phyloP scores from a whole-genome alignment of 257 asterid species.

The Solanum paucissectum region DNA sequence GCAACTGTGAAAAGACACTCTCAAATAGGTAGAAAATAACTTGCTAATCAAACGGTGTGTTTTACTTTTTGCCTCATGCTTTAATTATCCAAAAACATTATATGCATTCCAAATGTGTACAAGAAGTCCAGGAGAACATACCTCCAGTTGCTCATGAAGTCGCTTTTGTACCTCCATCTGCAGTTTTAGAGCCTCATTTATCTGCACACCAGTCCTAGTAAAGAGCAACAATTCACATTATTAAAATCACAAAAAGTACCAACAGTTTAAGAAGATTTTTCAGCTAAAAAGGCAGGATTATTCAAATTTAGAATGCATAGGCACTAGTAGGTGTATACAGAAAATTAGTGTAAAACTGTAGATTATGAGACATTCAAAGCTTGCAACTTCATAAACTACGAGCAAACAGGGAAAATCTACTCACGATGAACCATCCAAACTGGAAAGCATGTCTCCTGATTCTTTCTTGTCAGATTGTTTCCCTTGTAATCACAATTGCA shows the following conservation, averaged over 20 bases:
- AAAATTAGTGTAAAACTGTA: background rate
- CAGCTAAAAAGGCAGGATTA: background rate
- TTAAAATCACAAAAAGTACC: background rate
- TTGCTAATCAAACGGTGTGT: background rate
- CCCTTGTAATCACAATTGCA: constrained; percentile 32
- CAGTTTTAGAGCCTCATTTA: constrained; percentile 88
- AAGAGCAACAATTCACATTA: background rate
- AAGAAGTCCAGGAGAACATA: constrained; percentile 8
- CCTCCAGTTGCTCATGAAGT: constrained; percentile 97
- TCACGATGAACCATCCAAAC: constrained; percentile 91
- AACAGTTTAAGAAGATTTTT: background rate
- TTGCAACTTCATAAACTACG: background rate
- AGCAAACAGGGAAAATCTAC: constrained; percentile 20
- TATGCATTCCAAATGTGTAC: background rate
- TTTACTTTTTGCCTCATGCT: background rate
- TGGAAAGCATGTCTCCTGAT: constrained; percentile 61
- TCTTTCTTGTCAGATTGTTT: constrained; percentile 79
- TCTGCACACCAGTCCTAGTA: constrained; percentile 75
- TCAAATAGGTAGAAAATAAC: background rate
- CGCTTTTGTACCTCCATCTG: constrained; percentile 99
- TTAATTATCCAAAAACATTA: background rate
- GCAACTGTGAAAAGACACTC: background rate
- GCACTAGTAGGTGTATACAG: background rate
- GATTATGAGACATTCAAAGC: background rate
- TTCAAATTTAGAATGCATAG: background rate